phyloP scores from a whole-genome alignment of 163 green algal genomes.

The Scenedesmus sp. region DNA sequence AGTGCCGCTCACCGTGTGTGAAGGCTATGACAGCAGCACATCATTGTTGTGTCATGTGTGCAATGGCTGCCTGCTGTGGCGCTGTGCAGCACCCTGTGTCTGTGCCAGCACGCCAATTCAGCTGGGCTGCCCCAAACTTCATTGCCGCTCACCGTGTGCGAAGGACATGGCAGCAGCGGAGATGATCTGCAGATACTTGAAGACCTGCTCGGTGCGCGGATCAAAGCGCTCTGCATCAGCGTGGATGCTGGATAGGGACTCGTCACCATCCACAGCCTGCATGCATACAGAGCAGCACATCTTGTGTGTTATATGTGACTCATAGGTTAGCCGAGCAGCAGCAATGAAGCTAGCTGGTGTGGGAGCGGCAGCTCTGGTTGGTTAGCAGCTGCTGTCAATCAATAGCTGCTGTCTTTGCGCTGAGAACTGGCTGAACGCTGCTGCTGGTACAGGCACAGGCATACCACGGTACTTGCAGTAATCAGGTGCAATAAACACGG shows the following conservation, averaged over 20 bases:
- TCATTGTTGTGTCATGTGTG: too few relatives aligned
- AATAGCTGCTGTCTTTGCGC: not conserved
- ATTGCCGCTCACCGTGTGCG: constrained; percentile 64
- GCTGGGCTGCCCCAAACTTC: not conserved
- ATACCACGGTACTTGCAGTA: too few relatives aligned
- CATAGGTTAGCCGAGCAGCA: not conserved
- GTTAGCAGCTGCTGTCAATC: not conserved
- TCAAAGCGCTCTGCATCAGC: constrained; percentile 50
- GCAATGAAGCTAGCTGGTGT: not conserved
- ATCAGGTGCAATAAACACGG: too few relatives aligned
- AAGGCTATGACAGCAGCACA: constrained; percentile 70
- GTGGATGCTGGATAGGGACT: constrained; percentile 50
- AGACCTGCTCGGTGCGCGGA: constrained; percentile 55
- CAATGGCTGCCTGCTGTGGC: too few relatives aligned
- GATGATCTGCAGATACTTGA: constrained; percentile 83
- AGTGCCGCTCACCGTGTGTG: constrained; percentile 64
- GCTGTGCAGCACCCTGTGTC: too few relatives aligned
- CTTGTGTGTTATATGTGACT: not conserved
- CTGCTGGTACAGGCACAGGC: too few relatives aligned
- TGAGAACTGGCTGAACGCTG: too few relatives aligned
- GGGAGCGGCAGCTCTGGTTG: too few relatives aligned
- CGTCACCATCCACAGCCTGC: constrained; percentile 52
- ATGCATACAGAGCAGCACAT: not conserved
- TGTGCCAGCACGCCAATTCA: not conserved
- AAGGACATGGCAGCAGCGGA: constrained; percentile 74